These are phyloP conservation scores for Populus ilicifolia DNA, from an alignment of 345 rosid species.

Conservation along the genomic window DNA sequence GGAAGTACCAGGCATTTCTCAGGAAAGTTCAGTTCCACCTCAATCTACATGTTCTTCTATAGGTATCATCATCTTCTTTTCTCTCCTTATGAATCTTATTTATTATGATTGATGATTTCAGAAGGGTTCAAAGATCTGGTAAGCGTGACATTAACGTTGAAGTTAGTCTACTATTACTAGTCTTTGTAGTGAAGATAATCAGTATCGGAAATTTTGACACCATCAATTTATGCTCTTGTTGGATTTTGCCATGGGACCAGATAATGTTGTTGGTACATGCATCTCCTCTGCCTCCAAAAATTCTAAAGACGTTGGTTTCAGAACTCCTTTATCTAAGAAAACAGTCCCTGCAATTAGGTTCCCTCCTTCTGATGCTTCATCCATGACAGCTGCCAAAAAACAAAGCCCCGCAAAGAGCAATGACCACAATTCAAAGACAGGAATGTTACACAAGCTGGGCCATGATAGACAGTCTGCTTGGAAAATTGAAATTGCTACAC, in stretches of 20 bases:
- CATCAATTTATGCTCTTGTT: slow-evolving; percentile 9
- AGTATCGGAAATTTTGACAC: background rate
- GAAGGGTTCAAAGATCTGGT: background rate
- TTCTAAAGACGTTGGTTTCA: slow-evolving; percentile 40
- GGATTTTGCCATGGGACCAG: slow-evolving; percentile 42
- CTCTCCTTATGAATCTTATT: background rate
- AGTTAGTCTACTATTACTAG: background rate
- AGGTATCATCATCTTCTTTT: slow-evolving; percentile 26
- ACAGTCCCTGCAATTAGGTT: slow-evolving; percentile 53
- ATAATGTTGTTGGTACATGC: slow-evolving; percentile 44
- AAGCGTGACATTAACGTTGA: background rate
- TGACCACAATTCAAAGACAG: slow-evolving; percentile 28
- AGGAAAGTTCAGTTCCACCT: slow-evolving; percentile 38
- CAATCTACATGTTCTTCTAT: slow-evolving; percentile 41
- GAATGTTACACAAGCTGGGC: slow-evolving; percentile 20
- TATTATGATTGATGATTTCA: background rate
- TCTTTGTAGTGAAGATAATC: background rate
- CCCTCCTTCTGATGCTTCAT: slow-evolving; percentile 38
- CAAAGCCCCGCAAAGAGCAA: slow-evolving; percentile 35
- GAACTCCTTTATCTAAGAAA: slow-evolving; percentile 48
- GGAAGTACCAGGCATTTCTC: slow-evolving; percentile 46
- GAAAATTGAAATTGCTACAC: slow-evolving; percentile 34
- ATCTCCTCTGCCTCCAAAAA: slow-evolving; percentile 41
- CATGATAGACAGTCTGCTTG: slow-evolving; percentile 28
- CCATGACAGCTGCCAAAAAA: slow-evolving; percentile 37